These are phyloP conservation scores for Phaeolepiota aurea DNA, from an alignment of 768 basidiomycete genomes.

Conservation along the genomic window DNA sequence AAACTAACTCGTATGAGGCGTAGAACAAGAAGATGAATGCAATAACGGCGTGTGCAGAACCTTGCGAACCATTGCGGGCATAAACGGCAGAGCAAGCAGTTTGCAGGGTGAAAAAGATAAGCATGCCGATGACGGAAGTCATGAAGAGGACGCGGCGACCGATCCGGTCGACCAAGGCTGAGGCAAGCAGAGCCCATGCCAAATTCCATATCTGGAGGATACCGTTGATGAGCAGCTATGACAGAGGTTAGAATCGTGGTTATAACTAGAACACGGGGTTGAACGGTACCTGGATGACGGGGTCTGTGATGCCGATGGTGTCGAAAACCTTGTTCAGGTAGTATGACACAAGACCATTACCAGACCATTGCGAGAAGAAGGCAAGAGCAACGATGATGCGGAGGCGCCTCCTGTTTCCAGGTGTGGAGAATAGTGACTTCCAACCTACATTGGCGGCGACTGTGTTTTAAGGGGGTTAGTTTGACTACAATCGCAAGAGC, in stretches of 20 bases:
- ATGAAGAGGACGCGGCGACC: conserved; percentile 71
- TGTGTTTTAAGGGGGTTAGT: conserved; percentile 7
- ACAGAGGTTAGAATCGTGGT: neutral
- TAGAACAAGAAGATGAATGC: conserved; percentile 83
- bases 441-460: conserved; percentile 56
- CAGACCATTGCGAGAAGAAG: conserved; percentile 84
- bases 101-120: conserved; percentile 59
- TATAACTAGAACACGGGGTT: neutral
- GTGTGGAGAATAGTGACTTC: conserved; percentile 56
- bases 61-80: conserved; percentile 25
- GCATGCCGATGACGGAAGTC: conserved; percentile 49
- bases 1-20: conserved; percentile 60
- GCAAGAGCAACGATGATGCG: conserved; percentile 69
- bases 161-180: conserved; percentile 43
- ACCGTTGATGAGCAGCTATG: conserved; percentile 74
- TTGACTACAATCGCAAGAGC: neutral
- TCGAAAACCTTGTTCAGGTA: conserved; percentile 71
- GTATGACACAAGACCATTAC: conserved; percentile 78
- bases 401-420: conserved; percentile 72
- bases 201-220: conserved; percentile 83
- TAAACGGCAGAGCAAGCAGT: conserved; percentile 58
- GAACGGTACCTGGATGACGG: conserved; percentile 32
- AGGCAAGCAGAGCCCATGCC: conserved; percentile 22
- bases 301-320: conserved; percentile 55
- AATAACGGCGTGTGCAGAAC: conserved; percentile 64